These are phyloP conservation scores for Kalmusia sp. DNA, from an alignment of 2,329 filamentous ascomycete genomes.

Conservation along the genomic window DNA sequence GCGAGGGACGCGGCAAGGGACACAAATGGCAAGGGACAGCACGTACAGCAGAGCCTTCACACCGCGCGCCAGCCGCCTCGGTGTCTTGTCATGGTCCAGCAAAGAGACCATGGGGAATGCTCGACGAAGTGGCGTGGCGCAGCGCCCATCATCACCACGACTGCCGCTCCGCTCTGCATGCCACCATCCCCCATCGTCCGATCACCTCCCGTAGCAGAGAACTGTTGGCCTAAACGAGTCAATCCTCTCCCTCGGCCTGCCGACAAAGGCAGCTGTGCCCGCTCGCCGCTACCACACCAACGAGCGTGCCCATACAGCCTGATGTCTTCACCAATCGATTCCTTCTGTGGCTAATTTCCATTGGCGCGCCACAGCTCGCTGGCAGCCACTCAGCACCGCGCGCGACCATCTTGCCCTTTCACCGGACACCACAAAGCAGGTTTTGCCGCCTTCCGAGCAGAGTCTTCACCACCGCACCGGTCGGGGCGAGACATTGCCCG, in stretches of 20 bases:
- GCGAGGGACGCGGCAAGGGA: no score
- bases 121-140: not conserved
- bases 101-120: not conserved
- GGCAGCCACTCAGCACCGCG: slow-evolving; percentile 2
- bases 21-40: no score
- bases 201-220: not conserved
- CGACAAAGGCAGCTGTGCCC: slow-evolving; percentile 11
- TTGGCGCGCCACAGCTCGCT: slow-evolving; percentile 11
- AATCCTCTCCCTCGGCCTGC: slow-evolving; percentile 8
- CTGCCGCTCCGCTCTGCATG: not conserved
- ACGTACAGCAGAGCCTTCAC: not conserved
- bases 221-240: slow-evolving; percentile 7
- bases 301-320: slow-evolving; percentile 11
- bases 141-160: not conserved
- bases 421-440: slow-evolving; percentile 1
- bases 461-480: slow-evolving; percentile 6
- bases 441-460: slow-evolving; percentile 1
- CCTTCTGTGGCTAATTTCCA: slow-evolving; percentile 12
- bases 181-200: not conserved
- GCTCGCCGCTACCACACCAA: slow-evolving; percentile 4
- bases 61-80: not conserved
- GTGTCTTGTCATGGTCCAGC: not conserved
- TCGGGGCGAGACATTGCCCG: slow-evolving; percentile 12
- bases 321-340: slow-evolving; percentile 12
- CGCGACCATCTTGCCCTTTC: slow-evolving; percentile 3